These are phyloP conservation scores for Alternaria metachromatica DNA, from an alignment of 2,329 filamentous ascomycete genomes.

Conservation along the genomic window DNA sequence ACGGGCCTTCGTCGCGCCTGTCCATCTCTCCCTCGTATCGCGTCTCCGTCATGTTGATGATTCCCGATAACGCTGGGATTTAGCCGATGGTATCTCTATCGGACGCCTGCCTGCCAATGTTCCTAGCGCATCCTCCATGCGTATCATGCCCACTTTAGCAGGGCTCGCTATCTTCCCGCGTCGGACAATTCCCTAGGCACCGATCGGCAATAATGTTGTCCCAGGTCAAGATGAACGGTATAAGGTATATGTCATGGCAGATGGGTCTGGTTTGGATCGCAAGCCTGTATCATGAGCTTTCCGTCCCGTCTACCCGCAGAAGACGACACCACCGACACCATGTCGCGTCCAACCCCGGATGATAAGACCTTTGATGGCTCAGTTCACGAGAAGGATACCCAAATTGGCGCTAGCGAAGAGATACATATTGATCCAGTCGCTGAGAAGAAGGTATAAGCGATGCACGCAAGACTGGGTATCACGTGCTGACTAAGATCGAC, in stretches of 20 bases:
- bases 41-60: neutral
- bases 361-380: constrained; percentile 13
- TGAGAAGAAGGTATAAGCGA: constrained; percentile 41
- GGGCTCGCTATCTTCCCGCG: constrained; percentile 6
- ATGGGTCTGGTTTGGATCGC: neutral
- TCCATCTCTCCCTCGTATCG: neutral
- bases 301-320: neutral
- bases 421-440: constrained; percentile 51
- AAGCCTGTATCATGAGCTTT: neutral
- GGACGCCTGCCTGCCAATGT: neutral
- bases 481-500: constrained; percentile 15
- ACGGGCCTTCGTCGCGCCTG: neutral
- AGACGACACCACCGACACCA: neutral
- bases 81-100: neutral
- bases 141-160: neutral
- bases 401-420: constrained; percentile 6
- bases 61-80: neutral
- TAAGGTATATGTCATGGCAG: neutral
- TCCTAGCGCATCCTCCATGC: neutral
- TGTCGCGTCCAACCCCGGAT: constrained; percentile 12
- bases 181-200: constrained; percentile 5
- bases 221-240: neutral
- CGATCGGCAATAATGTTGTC: constrained; percentile 10
- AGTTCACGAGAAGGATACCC: constrained; percentile 13
- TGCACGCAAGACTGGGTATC: neutral